Evolutionary conservation across 2,329 filamentous ascomycete species (phyloP), one percentile per base, ranked within the genome.

Genomic region (Exophiala mesophila): DNA sequence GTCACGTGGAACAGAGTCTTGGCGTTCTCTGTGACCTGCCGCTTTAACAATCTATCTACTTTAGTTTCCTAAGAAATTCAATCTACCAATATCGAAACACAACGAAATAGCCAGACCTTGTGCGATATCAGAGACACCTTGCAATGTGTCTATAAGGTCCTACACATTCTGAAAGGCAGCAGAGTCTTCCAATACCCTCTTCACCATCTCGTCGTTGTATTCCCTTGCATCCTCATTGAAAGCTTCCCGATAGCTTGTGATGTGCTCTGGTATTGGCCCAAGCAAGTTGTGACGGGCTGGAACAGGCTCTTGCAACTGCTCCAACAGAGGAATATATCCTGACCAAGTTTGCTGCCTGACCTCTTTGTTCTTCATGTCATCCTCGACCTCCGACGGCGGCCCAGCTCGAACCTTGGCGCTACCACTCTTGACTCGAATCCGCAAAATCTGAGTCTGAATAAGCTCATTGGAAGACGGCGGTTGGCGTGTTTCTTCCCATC

Each of bases 321-420:
- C 72, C 59, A 78, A 80, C 5, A 86, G 72, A 1, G 87, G 66
- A 53, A 81, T 66, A 13, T 80, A 74, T 1, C 77, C 77, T 2
- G 73, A 74, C 77, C 76, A 81, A 3, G 75, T 68, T 30, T 62
- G 65, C 21, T 64, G 60, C 3, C 65, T 66, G n/a, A 77, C 55
- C 19, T 72, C 69, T 31, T 62, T 66, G 20, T 65, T 61, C 3
- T 66, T 67, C n/a, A 78, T 55, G 21, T 73, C 70, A 17, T 65
- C 63, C 24, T 67, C 65, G 45, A 78, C 75, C 55, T 80, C 76
- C 9, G 69, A 70, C 1, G 84, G 80, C 30, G 70, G 70, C 0
- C 84, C 85, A 16, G 72, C 69, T 5, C 84, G 71, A 29, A 84
- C 69, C 72, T 94, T 94, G 18, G 81, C 85, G 56, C 82, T 88